phyloP scores from a whole-genome alignment of 2,329 filamentous ascomycete genomes.

The Fusarium buharicum region DNA sequence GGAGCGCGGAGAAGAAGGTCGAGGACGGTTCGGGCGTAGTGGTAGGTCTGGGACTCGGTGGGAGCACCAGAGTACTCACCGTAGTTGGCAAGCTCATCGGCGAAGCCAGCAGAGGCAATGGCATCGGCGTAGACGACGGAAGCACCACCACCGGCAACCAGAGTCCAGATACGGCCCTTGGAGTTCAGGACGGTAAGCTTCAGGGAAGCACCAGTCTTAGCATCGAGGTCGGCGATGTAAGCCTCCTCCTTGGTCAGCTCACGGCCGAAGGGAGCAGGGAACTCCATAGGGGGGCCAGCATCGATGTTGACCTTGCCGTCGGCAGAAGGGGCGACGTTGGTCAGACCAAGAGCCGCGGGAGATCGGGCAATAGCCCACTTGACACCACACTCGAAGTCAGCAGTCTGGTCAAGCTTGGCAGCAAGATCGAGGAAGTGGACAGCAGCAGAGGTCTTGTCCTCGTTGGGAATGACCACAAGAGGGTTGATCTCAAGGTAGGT shows the following conservation, averaged over 20 bases:
- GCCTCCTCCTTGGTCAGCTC: slow-evolving; percentile 99
- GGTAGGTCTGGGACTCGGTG: slow-evolving; percentile 98
- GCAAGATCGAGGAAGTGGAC: slow-evolving; percentile 99
- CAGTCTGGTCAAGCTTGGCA: slow-evolving; percentile 98
- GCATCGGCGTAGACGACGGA: slow-evolving; percentile 99
- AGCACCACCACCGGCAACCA: slow-evolving; percentile 98
- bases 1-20: slow-evolving; percentile 97
- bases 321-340: slow-evolving; percentile 69
- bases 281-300: slow-evolving; percentile 97
- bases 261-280: slow-evolving; percentile 98
- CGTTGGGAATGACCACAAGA: slow-evolving; percentile 96
- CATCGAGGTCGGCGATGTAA: slow-evolving; percentile 98
- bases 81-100: slow-evolving; percentile 97
- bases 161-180: slow-evolving; percentile 93
- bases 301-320: slow-evolving; percentile 89
- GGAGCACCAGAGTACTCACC: slow-evolving; percentile 99
- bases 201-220: slow-evolving; percentile 98
- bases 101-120: slow-evolving; percentile 95
- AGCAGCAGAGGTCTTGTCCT: slow-evolving; percentile 87
- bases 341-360: slow-evolving; percentile 85
- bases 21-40: slow-evolving; percentile 96
- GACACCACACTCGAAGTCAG: slow-evolving; percentile 98
- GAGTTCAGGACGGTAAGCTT: slow-evolving; percentile 97
- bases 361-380: slow-evolving; percentile 98
- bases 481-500: slow-evolving; percentile 99